Base-by-base conservation (phyloP, 169 alveolate species). In the Plasmodium malariae region DNA sequence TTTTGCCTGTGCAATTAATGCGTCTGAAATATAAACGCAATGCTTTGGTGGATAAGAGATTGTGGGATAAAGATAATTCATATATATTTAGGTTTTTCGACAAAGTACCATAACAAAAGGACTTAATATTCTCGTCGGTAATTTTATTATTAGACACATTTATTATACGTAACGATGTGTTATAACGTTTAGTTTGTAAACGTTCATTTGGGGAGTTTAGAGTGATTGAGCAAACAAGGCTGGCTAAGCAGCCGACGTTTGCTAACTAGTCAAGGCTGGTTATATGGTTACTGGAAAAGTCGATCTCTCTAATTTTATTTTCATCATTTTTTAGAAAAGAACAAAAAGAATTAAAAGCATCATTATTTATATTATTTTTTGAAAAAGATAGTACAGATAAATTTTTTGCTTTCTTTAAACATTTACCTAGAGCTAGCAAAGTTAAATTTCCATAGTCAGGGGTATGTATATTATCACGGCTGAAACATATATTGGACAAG, bases 341-440 rank as follows among this genome's bases (percentile, higher is more conserved):
- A 26, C 89, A 76, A 36, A 76, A 76, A n/a, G 12, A 24, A 14
- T 43, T 17, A 24, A 76, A 76, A 19, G 26, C 55, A 21, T 54
- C 51, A 30, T 76, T 76, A 76, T 76, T 62, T 12, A 76, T 49
- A 4, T 62, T 76, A 76, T 76, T 76, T 36, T 76, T 59, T 21
- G 89, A 32, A 63, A 45, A 63, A 6, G 78, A 51, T 21, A 76
- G 30, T 45, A 76, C 17, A 17, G 65, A 30, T 19, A 76, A 45
- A 40, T 76, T 76, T 51, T 45, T 48, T 5, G 67, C 36, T 19
- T 62, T 34, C 24, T 21, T 30, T 54, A 76, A 36, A 40, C 28
- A 28, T 4, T 62, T 76, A 19, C 59, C 24, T 49, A 76, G 5
- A 3, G 14, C 1, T 17, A 32, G n/a, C 26, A 76, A 67, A 5